Evolutionary conservation across 768 basidiomycete species (phyloP), one percentile per base, ranked within the genome.

Genomic region (Dacryopinax spathularia): DNA sequence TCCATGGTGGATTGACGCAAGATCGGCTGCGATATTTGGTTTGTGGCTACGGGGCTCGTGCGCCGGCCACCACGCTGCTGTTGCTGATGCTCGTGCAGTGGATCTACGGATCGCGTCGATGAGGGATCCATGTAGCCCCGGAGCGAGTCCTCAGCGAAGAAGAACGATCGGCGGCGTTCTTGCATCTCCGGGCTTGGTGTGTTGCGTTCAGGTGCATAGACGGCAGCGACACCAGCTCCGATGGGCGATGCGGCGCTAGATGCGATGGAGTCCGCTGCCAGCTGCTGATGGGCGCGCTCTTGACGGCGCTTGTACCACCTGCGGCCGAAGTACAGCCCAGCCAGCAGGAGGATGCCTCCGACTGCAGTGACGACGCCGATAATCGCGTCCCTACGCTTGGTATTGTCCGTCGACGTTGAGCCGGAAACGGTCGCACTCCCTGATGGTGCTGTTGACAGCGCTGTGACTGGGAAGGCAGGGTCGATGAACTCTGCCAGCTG

Each of bases 351-450:
- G 62, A 93, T 80, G 3, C 81, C 88, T 13, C 91, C 91, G 20
- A 95, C 80, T 1, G 87, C 84, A 37, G 82, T 84, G 66, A 91
- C 88, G 2, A 95, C 91, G 22, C 93, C 93, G 66, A 96, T 93
- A 71, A 95, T 92, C 27, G 89, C 89, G 67, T 94, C 84, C 70
- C 88, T 82, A 13, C 90, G 80, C n/a, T 72, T 70, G 16, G 76
- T 72, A 27, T 71, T 73, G 16, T 66, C 34, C 27, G 64, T 62
- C 16, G 43, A 62, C 3, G 64, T n/a, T 7, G 60, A 13, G n/a
- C 66, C 66, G 0, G 64, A 62, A 33, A 66, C 62, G 35, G 66
- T 68, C 15, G 64, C 64, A 29, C 66, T 67, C 35, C 70, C 73
- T 13, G 70, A 62, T 27, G 60, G 64, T 31, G 36, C 34, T 33